Conservation (phyloP, 345 rosid species). For the Eucalyptus pauciflora region DNA sequence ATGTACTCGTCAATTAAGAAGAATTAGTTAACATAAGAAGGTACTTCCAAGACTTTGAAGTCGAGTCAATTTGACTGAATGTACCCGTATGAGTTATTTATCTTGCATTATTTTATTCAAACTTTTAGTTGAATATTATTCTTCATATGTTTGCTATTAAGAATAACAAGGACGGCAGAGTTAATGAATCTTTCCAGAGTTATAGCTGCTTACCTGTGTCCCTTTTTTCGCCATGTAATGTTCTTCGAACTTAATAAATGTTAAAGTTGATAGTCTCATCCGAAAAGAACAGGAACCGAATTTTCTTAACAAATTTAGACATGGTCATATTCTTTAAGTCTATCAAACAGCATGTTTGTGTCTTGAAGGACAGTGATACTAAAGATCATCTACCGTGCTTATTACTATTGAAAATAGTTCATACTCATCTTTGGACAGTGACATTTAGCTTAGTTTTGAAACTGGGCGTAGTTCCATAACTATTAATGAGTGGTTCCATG, state of each 20-base stretch:
- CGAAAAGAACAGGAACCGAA: not conserved
- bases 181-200: not conserved
- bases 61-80: not conserved
- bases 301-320: not conserved
- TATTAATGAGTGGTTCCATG: not conserved
- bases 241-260: not conserved
- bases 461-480: too few relatives aligned
- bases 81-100: conserved; percentile 1
- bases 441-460: not conserved
- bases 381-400: not conserved
- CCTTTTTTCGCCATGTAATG: not conserved
- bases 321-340: not conserved
- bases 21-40: conserved; percentile 16
- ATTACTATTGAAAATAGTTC: not conserved
- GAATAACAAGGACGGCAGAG: not conserved
- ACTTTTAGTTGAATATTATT: not conserved
- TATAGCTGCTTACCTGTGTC: not conserved
- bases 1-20: not conserved
- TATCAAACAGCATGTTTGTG: not conserved
- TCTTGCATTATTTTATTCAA: not conserved
- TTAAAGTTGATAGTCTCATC: not conserved
- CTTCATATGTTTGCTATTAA: not conserved
- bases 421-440: not conserved
- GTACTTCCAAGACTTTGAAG: conserved; percentile 17
- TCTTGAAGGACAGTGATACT: not conserved